Conservation (phyloP, 2,329 filamentous ascomycete species). For the Alternaria triticina region DNA sequence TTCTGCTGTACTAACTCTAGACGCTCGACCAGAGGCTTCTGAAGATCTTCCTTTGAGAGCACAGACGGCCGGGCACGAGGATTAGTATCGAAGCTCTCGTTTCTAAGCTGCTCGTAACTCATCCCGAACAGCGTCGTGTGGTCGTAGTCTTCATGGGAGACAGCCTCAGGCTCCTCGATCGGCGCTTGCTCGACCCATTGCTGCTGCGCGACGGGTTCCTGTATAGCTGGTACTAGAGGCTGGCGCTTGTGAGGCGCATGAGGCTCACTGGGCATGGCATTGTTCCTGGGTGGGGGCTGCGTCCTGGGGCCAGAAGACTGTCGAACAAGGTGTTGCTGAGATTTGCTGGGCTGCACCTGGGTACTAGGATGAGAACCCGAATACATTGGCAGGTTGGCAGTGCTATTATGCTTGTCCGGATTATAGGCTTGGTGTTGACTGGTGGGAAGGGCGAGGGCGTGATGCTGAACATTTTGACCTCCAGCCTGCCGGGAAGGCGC, state of each 20-base stretch:
- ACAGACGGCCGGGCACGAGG: conserved; percentile 27
- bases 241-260: not conserved
- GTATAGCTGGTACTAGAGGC: conserved; percentile 3
- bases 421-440: conserved; percentile 20
- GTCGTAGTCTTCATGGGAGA: conserved; percentile 54
- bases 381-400: not conserved
- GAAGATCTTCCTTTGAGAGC: conserved; percentile 31
- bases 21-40: conserved; percentile 39
- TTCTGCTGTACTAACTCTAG: conserved; percentile 33
- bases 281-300: not conserved
- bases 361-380: not conserved
- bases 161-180: conserved; percentile 9
- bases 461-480: conserved; percentile 1
- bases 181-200: conserved; percentile 10
- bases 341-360: not conserved
- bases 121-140: conserved; percentile 53
- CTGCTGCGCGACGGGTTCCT: conserved; percentile 12
- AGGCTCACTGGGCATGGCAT: conserved; percentile 2
- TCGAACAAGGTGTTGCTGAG: conserved; percentile 3
- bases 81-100: conserved; percentile 56
- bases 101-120: conserved; percentile 56
- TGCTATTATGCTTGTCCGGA: conserved; percentile 8
- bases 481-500: conserved; percentile 3
- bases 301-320: not conserved
- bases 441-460: not conserved